These are phyloP conservation scores for Septoria linicola DNA, from an alignment of 2,329 filamentous ascomycete genomes.

Conservation along the genomic window DNA sequence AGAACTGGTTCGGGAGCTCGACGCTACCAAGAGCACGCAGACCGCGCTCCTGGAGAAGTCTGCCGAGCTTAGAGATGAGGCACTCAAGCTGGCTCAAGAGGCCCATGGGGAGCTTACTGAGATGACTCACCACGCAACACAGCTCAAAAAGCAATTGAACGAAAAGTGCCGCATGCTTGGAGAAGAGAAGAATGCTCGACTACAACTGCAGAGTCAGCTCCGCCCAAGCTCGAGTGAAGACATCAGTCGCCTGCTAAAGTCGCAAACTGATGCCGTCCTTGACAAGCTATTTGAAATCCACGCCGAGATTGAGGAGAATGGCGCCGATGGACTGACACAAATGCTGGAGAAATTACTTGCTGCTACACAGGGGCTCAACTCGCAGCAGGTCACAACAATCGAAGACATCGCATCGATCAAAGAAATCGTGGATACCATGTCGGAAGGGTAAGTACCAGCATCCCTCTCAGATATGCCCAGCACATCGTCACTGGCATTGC, in stretches of 20 bases:
- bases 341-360: slow-evolving; percentile 23
- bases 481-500: background rate
- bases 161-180: slow-evolving; percentile 25
- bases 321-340: slow-evolving; percentile 11
- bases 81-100: slow-evolving; percentile 23
- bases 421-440: slow-evolving; percentile 21
- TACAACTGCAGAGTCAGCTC: slow-evolving; percentile 27
- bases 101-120: slow-evolving; percentile 20
- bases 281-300: slow-evolving; percentile 31
- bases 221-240: slow-evolving; percentile 13
- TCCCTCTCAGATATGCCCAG: too few species aligned
- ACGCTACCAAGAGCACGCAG: slow-evolving; percentile 14
- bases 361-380: slow-evolving; percentile 24
- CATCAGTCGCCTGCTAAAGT: slow-evolving; percentile 19
- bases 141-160: slow-evolving; percentile 26
- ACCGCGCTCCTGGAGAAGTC: slow-evolving; percentile 19
- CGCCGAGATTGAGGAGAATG: slow-evolving; percentile 13
- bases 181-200: slow-evolving; percentile 29
- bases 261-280: slow-evolving; percentile 19
- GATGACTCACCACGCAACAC: slow-evolving; percentile 10
- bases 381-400: slow-evolving; percentile 19
- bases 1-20: slow-evolving; percentile 14
- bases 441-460: slow-evolving; percentile 19
- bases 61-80: slow-evolving; percentile 16
- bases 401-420: slow-evolving; percentile 27